A percentile compares a stretch with the other conserved stretches of the same genome.
These are phyloP conservation scores for Nakazawaea molendinolei DNA, from an alignment of 805 yeast genomes.

Conservation along the genomic window DNA sequence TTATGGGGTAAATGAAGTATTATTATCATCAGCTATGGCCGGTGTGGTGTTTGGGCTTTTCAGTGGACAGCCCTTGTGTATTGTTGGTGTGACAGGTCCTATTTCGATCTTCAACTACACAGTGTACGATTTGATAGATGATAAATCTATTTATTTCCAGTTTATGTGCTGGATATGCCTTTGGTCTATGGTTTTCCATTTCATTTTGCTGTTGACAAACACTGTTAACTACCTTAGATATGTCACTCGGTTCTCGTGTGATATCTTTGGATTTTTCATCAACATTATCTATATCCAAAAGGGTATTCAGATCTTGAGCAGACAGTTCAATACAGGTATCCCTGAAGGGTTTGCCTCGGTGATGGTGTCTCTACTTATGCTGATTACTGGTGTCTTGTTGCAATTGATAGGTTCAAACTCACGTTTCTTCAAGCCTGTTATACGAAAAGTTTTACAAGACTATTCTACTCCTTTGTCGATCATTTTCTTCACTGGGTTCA, in stretches of 20 bases:
- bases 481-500: conserved; percentile 85
- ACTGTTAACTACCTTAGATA: conserved; percentile 58
- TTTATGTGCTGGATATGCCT: conserved; percentile 95
- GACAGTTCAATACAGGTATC: conserved; percentile 51
- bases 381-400: conserved; percentile 64
- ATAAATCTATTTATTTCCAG: conserved; percentile 61
- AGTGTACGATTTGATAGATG: conserved; percentile 62
- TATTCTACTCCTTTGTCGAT: conserved; percentile 82
- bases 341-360: conserved; percentile 67
- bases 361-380: conserved; percentile 68
- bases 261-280: conserved; percentile 88
- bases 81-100: conserved; percentile 98
- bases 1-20: conserved; percentile 88
- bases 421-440: conserved; percentile 49
- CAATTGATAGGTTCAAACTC: conserved; percentile 53
- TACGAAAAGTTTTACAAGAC: conserved; percentile 72
- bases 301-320: conserved; percentile 73
- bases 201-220: conserved; percentile 64
- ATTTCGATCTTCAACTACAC: conserved; percentile 89
- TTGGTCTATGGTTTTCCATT: conserved; percentile 84
- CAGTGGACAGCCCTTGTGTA: conserved; percentile 87
- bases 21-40: conserved; percentile 78
- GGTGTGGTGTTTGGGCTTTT: conserved; percentile 84
- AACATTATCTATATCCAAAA: conserved; percentile 84
- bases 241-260: conserved; percentile 81